Conservation (phyloP, 1,284 basidiomycete species). For the Ganoderma meredithae region DNA sequence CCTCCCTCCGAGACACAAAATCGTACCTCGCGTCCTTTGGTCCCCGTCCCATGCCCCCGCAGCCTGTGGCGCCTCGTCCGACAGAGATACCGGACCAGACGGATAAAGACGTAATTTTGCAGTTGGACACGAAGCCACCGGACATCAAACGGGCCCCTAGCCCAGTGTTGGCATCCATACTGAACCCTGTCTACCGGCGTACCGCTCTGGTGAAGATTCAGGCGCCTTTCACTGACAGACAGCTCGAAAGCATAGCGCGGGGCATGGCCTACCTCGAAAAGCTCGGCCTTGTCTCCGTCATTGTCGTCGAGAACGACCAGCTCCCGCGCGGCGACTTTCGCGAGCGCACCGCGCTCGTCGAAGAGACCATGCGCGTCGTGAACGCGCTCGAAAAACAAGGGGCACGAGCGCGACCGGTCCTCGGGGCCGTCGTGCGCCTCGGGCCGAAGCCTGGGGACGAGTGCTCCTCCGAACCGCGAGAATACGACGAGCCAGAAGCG, state of each 20-base stretch:
- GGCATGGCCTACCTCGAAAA: slow-evolving; percentile 97
- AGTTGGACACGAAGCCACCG: slow-evolving; percentile 35
- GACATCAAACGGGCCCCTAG: slow-evolving; percentile 46
- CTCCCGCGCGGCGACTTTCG: slow-evolving; percentile 72
- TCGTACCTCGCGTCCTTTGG: slow-evolving; percentile 91
- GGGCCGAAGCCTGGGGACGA: slow-evolving; percentile 75
- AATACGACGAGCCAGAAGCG: slow-evolving; percentile 67
- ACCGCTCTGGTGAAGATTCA: slow-evolving; percentile 97
- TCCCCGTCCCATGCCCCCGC: slow-evolving; percentile 48
- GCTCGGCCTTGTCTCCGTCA: slow-evolving; percentile 93
- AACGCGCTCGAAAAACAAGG: slow-evolving; percentile 86
- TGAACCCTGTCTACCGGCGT: slow-evolving; percentile 83
- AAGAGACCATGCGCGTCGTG: slow-evolving; percentile 88
- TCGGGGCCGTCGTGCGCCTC: slow-evolving; percentile 86
- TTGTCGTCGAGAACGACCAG: slow-evolving; percentile 92
- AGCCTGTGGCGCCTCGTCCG: slow-evolving; percentile 34
- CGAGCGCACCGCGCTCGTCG: slow-evolving; percentile 66
- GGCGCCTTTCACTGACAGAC: slow-evolving; percentile 95
- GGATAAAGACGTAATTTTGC: slow-evolving; percentile 30
- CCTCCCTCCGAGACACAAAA: slow-evolving; percentile 90
- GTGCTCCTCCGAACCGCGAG: slow-evolving; percentile 34
- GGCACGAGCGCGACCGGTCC: slow-evolving; percentile 86
- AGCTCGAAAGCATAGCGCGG: slow-evolving; percentile 92
- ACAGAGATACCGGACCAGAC: slow-evolving; percentile 23
- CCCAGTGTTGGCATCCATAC: slow-evolving; percentile 80